Conservation (phyloP, 2,329 filamentous ascomycete species). For the Monosporascus sp. region DNA sequence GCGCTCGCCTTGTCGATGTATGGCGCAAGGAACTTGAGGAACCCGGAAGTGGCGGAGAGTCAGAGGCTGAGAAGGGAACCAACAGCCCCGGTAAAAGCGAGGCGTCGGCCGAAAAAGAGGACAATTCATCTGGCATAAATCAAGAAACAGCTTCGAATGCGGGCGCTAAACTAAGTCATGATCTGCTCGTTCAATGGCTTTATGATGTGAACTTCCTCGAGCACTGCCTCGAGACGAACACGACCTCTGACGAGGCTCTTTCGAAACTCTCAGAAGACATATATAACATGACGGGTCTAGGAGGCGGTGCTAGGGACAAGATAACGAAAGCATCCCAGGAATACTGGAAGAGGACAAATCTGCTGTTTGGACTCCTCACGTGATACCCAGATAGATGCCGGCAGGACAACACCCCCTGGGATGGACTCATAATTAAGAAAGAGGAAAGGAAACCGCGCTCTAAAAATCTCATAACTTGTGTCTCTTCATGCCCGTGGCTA, state of each 20-base stretch:
- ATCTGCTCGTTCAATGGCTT: slow-evolving; percentile 55
- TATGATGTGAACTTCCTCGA: slow-evolving; percentile 54
- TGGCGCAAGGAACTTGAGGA: slow-evolving; percentile 41
- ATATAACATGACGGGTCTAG: slow-evolving; percentile 42
- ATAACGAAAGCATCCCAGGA: slow-evolving; percentile 62
- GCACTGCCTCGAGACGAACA: slow-evolving; percentile 35
- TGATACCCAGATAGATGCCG: slow-evolving; percentile 22
- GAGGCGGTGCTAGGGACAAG: slow-evolving; percentile 44
- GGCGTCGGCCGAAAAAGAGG: slow-evolving; percentile 8
- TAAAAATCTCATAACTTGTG: slow-evolving; percentile 66
- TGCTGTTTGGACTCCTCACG: slow-evolving; percentile 75
- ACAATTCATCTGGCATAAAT: slow-evolving; percentile 10
- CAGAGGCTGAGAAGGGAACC: slow-evolving; percentile 7
- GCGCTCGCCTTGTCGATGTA: slow-evolving; percentile 41
- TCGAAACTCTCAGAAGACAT: slow-evolving; percentile 43
- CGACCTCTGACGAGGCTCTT: slow-evolving; percentile 25
- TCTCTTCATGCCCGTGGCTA: slow-evolving; percentile 84
- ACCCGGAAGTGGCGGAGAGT: slow-evolving; percentile 16
- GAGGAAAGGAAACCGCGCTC: not conserved
- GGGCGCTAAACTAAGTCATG: slow-evolving; percentile 28
- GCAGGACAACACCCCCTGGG: not conserved
- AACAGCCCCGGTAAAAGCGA: slow-evolving; percentile 7
- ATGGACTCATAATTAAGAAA: not conserved
- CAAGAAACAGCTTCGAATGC: slow-evolving; percentile 6
- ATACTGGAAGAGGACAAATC: slow-evolving; percentile 77